A percentile compares a stretch with the other conserved stretches of the same genome.
Evolutionary conservation across 2,329 filamentous ascomycete genomes (phyloP).

Genomic region (Rhinocladiella similis): DNA sequence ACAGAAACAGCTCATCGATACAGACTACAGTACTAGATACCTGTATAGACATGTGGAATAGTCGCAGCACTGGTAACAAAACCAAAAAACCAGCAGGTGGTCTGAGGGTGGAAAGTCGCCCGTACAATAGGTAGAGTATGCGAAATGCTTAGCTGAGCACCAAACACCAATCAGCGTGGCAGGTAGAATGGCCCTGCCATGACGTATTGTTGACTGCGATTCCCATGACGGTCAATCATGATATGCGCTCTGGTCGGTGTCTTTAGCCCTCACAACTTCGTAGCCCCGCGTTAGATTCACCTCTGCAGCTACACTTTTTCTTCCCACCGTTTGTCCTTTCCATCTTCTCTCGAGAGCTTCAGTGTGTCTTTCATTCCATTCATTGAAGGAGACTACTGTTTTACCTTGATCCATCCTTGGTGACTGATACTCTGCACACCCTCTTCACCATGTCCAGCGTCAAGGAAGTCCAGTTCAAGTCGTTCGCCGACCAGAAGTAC

Average conservation of each 20-base stretch:
- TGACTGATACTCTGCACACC: background rate
- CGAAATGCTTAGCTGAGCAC: background rate
- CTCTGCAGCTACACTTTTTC: background rate
- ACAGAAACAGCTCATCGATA: too few relatives aligned
- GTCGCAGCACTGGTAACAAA: too few relatives aligned
- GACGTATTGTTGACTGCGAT: background rate
- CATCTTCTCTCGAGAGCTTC: background rate
- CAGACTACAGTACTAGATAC: too few relatives aligned
- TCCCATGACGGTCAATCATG: too few relatives aligned
- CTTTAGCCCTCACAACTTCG: background rate
- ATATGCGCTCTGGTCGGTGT: too few relatives aligned
- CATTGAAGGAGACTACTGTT: background rate
- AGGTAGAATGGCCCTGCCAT: background rate
- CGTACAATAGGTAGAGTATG: too few relatives aligned
- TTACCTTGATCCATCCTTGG: background rate
- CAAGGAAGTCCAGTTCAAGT: constrained; percentile 77
- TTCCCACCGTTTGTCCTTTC: background rate
- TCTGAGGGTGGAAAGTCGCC: background rate
- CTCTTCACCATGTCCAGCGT: constrained; percentile 32
- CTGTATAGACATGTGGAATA: too few relatives aligned
- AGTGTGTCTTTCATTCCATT: background rate
- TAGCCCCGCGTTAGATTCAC: background rate
- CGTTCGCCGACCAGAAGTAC: constrained; percentile 97
- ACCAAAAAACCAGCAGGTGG: background rate
- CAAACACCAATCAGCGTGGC: background rate